Percentiles rank a stretch among this genome's conserved stretches.
phyloP scores from a whole-genome alignment of 495 filamentous ascomycete genomes.

The Penicillium chermesinum region DNA sequence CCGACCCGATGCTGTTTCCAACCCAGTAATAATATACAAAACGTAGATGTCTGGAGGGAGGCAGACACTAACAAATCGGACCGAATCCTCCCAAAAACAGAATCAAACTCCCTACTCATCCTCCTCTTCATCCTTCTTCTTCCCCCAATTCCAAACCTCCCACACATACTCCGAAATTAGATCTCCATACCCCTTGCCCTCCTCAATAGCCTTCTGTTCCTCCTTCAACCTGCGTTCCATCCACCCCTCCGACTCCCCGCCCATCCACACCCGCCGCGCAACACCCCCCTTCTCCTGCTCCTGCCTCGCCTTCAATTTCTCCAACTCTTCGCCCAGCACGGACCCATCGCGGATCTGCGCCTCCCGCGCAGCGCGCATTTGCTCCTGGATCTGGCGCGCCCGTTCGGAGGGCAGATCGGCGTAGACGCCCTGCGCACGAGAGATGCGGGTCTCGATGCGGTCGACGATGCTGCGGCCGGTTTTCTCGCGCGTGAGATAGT shows the following conservation, averaged over 20 bases:
- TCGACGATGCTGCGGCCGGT: constrained; percentile 52
- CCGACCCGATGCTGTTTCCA: constrained; percentile 18
- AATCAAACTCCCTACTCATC: constrained; percentile 13
- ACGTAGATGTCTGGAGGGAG: no score
- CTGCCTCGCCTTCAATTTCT: constrained; percentile 17
- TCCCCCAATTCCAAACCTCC: constrained; percentile 69
- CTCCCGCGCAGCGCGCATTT: constrained; percentile 35
- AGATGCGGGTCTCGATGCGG: constrained; percentile 36
- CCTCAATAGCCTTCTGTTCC: constrained; percentile 67
- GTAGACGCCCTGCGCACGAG: constrained; percentile 11
- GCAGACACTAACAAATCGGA: no score
- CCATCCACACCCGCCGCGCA: constrained; percentile 59
- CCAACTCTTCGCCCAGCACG: constrained; percentile 33
- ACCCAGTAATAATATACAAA: constrained; percentile 3
- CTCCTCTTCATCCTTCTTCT: constrained; percentile 27
- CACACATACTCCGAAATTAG: constrained; percentile 80
- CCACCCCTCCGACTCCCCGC: constrained; percentile 61
- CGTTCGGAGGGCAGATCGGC: constrained; percentile 47
- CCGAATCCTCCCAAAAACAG: not conserved
- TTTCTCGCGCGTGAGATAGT: constrained; percentile 51
- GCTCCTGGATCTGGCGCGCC: constrained; percentile 48
- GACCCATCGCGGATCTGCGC: constrained; percentile 17
- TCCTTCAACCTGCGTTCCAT: constrained; percentile 63
- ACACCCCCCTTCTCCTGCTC: constrained; percentile 19
- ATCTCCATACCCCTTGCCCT: constrained; percentile 74